phyloP scores from a whole-genome alignment of 371 early-diverging fungal species.

The Lichtheimia corymbifera region DNA sequence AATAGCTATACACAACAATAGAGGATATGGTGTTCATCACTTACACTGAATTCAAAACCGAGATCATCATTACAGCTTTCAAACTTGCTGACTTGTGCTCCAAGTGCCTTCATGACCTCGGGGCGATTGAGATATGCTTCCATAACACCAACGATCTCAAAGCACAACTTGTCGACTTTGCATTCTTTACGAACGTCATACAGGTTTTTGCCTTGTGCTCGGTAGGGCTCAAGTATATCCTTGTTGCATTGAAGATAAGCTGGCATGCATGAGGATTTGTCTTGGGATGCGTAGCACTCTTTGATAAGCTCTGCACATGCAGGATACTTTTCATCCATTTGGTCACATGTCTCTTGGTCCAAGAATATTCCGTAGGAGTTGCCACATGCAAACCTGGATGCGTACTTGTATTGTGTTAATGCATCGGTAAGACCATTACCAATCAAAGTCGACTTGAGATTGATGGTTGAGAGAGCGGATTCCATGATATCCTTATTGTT shows the following conservation, averaged over 20 bases:
- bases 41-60: conserved; percentile 70
- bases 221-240: conserved; percentile 62
- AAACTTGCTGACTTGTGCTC: conserved; percentile 30
- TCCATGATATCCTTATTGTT: conserved; percentile 1
- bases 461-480: conserved; percentile 50
- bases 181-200: conserved; percentile 84
- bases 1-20: no score
- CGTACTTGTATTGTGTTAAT: conserved; percentile 86
- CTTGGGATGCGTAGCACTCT: conserved; percentile 79
- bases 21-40: conserved; percentile 65
- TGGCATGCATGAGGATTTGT: conserved; percentile 76
- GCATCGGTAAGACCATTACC: conserved; percentile 95
- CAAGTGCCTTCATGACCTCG: conserved; percentile 73
- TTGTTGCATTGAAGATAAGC: conserved; percentile 87
- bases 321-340: conserved; percentile 73
- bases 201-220: conserved; percentile 70
- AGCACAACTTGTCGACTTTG: conserved; percentile 52
- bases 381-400: conserved; percentile 86
- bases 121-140: conserved; percentile 76
- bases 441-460: conserved; percentile 77
- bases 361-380: conserved; percentile 80
- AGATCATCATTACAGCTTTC: conserved; percentile 82
- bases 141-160: conserved; percentile 82
- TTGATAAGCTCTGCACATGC: conserved; percentile 80
- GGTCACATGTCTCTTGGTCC: conserved; percentile 60